Conservation (phyloP, 768 basidiomycete species). For the Termitomyces sp. region DNA sequence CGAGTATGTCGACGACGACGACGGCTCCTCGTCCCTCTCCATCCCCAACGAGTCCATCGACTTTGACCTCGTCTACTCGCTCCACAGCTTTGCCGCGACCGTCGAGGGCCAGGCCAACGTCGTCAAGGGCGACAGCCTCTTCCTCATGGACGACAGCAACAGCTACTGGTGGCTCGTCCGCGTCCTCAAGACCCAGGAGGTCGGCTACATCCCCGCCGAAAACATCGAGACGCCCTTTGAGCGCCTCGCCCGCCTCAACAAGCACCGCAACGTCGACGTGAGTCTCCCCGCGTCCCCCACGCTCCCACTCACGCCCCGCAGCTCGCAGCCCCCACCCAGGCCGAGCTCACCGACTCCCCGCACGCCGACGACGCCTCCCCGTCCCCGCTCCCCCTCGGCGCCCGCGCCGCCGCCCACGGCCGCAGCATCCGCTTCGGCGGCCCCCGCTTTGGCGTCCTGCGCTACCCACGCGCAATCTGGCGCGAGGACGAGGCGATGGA, state of each 20-base stretch:
- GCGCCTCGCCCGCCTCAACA: slow-evolving; percentile 90
- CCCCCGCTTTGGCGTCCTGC: slow-evolving; percentile 51
- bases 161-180: slow-evolving; percentile 99
- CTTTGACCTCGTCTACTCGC: slow-evolving; percentile 88
- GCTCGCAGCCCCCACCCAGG: slow-evolving; percentile 72
- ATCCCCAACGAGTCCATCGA: slow-evolving; percentile 91
- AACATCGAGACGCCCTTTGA: slow-evolving; percentile 99
- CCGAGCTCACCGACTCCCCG: slow-evolving; percentile 55
- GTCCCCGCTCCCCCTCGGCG: slow-evolving; percentile 38
- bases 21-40: slow-evolving; percentile 75
- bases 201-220: slow-evolving; percentile 98
- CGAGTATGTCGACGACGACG: slow-evolving; percentile 69
- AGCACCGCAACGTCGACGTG: slow-evolving; percentile 95
- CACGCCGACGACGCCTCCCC: slow-evolving; percentile 44
- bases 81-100: slow-evolving; percentile 95
- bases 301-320: slow-evolving; percentile 16
- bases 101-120: slow-evolving; percentile 99
- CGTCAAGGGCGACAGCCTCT: slow-evolving; percentile 94
- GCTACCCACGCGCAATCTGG: slow-evolving; percentile 83
- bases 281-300: slow-evolving; percentile 17
- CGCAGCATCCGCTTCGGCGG: slow-evolving; percentile 70
- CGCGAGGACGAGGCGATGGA: slow-evolving; percentile 64
- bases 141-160: slow-evolving; percentile 97
- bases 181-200: slow-evolving; percentile 97
- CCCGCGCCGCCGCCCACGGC: slow-evolving; percentile 23